Percentiles rank a stretch among this genome's conserved stretches.
Evolutionary conservation across 2,329 filamentous ascomycete genomes (phyloP).

Genomic region (Arthrobotrys musiformis): DNA sequence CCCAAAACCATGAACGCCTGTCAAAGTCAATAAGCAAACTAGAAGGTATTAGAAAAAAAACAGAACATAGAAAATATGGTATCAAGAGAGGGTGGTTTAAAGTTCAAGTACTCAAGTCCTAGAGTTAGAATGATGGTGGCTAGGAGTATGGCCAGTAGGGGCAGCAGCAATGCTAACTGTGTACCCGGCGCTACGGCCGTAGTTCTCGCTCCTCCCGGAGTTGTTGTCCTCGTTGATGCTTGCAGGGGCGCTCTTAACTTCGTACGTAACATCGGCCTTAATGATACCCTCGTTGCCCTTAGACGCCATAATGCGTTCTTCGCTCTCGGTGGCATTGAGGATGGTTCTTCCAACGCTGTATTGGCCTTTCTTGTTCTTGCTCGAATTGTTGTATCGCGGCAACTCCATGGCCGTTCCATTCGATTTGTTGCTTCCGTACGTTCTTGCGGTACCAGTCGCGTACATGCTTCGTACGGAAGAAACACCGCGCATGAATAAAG

Average conservation of each 20-base stretch:
- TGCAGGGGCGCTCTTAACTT: slow-evolving; percentile 48
- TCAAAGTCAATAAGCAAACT: slow-evolving; percentile 12
- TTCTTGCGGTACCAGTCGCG: slow-evolving; percentile 39
- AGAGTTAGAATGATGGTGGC: slow-evolving; percentile 14
- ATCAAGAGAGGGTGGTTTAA: too few species aligned
- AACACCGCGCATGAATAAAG: slow-evolving; percentile 58
- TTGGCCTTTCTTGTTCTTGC: slow-evolving; percentile 50
- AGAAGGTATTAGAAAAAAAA: slow-evolving; percentile 2
- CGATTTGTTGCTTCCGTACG: slow-evolving; percentile 54
- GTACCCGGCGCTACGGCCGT: slow-evolving; percentile 43
- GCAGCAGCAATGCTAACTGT: slow-evolving; percentile 47
- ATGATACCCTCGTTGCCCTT: slow-evolving; percentile 49
- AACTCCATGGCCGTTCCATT: slow-evolving; percentile 42
- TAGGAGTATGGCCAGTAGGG: not conserved
- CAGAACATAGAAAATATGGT: not conserved
- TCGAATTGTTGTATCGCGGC: slow-evolving; percentile 48
- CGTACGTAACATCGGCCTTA: slow-evolving; percentile 48
- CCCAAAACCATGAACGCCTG: slow-evolving; percentile 47
- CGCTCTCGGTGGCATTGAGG: slow-evolving; percentile 51
- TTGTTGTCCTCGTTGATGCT: slow-evolving; percentile 42
- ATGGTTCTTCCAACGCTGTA: slow-evolving; percentile 52
- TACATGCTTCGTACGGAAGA: slow-evolving; percentile 42
- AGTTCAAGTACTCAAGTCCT: not conserved
- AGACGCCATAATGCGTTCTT: slow-evolving; percentile 49
- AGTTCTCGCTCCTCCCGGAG: slow-evolving; percentile 2